Evolutionary conservation across 768 basidiomycete species (phyloP).

Genomic region (Hericium coralloides): DNA sequence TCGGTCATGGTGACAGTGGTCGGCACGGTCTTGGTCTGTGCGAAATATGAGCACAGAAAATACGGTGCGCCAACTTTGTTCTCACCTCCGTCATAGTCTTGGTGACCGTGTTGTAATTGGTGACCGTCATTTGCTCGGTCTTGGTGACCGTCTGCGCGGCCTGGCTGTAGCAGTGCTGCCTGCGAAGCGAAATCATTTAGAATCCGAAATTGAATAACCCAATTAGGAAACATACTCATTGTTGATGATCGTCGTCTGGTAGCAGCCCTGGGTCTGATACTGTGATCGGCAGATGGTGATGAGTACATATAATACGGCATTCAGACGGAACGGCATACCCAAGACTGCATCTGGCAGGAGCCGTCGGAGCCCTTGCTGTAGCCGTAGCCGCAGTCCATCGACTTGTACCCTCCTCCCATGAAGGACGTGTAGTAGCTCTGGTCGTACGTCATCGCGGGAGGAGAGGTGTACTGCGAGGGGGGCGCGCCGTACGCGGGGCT

Average conservation of each 20-base stretch:
- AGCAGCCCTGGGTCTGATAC: slow-evolving; percentile 40
- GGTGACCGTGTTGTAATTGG: slow-evolving; percentile 17
- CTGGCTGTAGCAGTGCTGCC: slow-evolving; percentile 19
- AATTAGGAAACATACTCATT: slow-evolving; percentile 8
- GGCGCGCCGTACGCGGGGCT: slow-evolving; percentile 10
- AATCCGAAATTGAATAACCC: slow-evolving; percentile 3
- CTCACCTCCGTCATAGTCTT: slow-evolving; percentile 18
- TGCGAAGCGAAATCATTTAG: slow-evolving; percentile 1
- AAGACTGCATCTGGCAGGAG: slow-evolving; percentile 42
- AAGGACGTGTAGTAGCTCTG: slow-evolving; percentile 45
- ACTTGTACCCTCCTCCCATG: slow-evolving; percentile 54
- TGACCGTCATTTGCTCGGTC: slow-evolving; percentile 29
- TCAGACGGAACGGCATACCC: slow-evolving; percentile 34
- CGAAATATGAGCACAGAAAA: background rate
- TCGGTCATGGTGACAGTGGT: slow-evolving; percentile 15
- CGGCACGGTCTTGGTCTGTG: slow-evolving; percentile 8
- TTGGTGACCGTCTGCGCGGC: slow-evolving; percentile 34
- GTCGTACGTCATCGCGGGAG: slow-evolving; percentile 14
- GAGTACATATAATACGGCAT: background rate
- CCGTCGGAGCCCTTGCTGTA: slow-evolving; percentile 48
- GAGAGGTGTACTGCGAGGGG: slow-evolving; percentile 22
- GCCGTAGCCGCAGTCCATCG: slow-evolving; percentile 64
- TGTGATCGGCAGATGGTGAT: slow-evolving; percentile 1
- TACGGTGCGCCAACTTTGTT: background rate
- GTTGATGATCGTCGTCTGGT: slow-evolving; percentile 55